phyloP scores from a whole-genome alignment of 768 basidiomycete species.

The Termitomyces sp. region DNA sequence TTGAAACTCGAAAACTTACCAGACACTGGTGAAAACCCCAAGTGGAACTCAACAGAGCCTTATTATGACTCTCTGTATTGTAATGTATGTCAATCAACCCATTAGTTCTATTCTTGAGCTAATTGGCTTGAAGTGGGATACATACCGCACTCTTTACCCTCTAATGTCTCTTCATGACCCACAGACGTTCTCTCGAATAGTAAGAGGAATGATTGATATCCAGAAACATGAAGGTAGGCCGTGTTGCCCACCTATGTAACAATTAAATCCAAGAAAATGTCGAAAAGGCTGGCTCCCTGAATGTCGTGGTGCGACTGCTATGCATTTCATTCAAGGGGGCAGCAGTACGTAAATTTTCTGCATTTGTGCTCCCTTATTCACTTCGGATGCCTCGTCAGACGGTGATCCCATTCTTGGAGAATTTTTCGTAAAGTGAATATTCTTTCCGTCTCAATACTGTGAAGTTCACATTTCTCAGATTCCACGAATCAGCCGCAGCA shows the following conservation, averaged over 20 bases:
- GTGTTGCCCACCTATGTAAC: neutral
- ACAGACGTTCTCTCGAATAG: conserved; percentile 49
- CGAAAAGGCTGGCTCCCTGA: conserved; percentile 61
- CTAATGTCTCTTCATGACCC: conserved; percentile 63
- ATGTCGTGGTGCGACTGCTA: conserved; percentile 49
- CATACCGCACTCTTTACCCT: conserved; percentile 56
- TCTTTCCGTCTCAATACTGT: neutral
- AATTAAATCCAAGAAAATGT: neutral
- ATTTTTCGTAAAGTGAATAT: conserved; percentile 54
- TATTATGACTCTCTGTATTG: conserved; percentile 68
- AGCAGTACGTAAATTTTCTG: conserved; percentile 39
- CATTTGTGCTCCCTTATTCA: neutral
- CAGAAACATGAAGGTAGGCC: conserved; percentile 53
- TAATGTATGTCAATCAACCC: conserved; percentile 36
- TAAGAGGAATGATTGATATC: conserved; percentile 62
- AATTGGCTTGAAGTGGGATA: conserved; percentile 46
- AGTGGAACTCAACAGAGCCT: conserved; percentile 58
- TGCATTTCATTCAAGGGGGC: conserved; percentile 53
- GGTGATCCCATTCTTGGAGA: conserved; percentile 60
- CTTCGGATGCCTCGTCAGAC: conserved; percentile 26
- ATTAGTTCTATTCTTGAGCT: neutral
- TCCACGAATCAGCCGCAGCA: conserved; percentile 38
- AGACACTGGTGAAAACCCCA: conserved; percentile 63
- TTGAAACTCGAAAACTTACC: neutral
- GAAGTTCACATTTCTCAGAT: conserved; percentile 26